Percentiles rank a stretch among this genome's conserved stretches.
Evolutionary conservation across 345 rosid species (phyloP).

Genomic region (Carallia brachiata): DNA sequence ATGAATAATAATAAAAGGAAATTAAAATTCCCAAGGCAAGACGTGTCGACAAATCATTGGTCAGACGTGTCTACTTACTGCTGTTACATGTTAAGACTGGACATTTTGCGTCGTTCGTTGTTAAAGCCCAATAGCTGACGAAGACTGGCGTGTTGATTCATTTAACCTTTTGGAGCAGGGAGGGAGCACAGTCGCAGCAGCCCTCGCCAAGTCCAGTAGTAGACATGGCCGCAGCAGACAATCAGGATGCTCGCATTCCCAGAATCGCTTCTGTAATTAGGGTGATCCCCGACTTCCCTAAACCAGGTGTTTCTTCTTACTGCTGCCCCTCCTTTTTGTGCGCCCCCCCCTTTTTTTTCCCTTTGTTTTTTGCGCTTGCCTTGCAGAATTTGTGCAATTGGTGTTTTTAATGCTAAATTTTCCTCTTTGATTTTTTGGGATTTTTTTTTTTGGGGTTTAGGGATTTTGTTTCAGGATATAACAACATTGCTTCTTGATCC

Average conservation of each 20-base stretch:
- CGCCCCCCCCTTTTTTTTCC: too few relatives aligned
- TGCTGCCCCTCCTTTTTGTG: not conserved
- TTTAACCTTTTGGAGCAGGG: constrained; percentile 6
- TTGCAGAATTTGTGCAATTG: not conserved
- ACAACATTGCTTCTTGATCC: constrained; percentile 75
- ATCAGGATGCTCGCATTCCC: constrained; percentile 56
- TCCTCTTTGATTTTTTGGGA: not conserved
- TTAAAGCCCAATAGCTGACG: not conserved
- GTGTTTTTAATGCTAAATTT: not conserved
- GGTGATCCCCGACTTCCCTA: constrained; percentile 90
- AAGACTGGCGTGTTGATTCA: too few relatives aligned
- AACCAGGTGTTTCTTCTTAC: constrained; percentile 50
- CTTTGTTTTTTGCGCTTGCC: not conserved
- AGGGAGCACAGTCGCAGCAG: constrained; percentile 4
- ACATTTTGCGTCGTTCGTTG: not conserved
- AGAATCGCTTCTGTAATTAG: constrained; percentile 69
- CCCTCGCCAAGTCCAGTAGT: not conserved
- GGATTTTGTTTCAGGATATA: constrained; percentile 88
- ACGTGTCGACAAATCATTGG: constrained; percentile 1
- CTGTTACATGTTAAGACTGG: not conserved
- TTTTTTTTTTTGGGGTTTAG: constrained; percentile 30
- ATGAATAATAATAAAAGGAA: too few relatives aligned
- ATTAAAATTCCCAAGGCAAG: too few relatives aligned
- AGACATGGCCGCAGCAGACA: constrained; percentile 39
- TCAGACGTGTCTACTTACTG: not conserved